These are phyloP conservation scores for Verruconis gallopava DNA, from an alignment of 2,329 filamentous ascomycete species.

Conservation along the genomic window DNA sequence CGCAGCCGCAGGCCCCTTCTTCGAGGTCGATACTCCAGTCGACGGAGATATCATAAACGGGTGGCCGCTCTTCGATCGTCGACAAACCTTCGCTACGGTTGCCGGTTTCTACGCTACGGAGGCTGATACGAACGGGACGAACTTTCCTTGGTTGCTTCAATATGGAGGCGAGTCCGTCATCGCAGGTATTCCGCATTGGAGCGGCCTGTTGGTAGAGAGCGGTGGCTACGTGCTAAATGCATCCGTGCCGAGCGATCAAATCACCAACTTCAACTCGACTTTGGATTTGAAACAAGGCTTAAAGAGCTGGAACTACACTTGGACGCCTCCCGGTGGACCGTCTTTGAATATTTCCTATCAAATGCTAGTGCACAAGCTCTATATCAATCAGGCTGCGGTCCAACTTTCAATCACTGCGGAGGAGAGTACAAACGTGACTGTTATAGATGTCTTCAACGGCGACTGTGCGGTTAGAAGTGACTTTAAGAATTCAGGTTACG, in stretches of 20 bases:
- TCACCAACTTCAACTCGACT: conserved; percentile 47
- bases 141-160: conserved; percentile 55
- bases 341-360: conserved; percentile 49
- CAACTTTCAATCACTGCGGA: conserved; percentile 46
- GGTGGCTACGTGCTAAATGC: conserved; percentile 45
- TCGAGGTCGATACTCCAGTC: conserved; percentile 41
- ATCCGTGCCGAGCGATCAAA: conserved; percentile 42
- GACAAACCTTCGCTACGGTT: conserved; percentile 55
- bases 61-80: conserved; percentile 52
- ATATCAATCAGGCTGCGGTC: conserved; percentile 49
- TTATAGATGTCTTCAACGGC: conserved; percentile 57
- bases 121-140: conserved; percentile 44
- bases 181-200: conserved; percentile 57
- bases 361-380: conserved; percentile 52
- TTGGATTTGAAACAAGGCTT: conserved; percentile 52
- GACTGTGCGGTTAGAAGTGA: conserved; percentile 52
- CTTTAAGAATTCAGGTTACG: conserved; percentile 42
- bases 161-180: conserved; percentile 61
- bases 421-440: conserved; percentile 39
- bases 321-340: conserved; percentile 41
- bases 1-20: conserved; percentile 49
- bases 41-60: conserved; percentile 45
- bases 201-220: conserved; percentile 44
- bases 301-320: conserved; percentile 52
- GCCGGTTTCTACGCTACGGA: conserved; percentile 54